These are phyloP conservation scores for Pestalotiopsis sp. DNA, from an alignment of 2,329 filamentous ascomycete genomes.

Conservation along the genomic window DNA sequence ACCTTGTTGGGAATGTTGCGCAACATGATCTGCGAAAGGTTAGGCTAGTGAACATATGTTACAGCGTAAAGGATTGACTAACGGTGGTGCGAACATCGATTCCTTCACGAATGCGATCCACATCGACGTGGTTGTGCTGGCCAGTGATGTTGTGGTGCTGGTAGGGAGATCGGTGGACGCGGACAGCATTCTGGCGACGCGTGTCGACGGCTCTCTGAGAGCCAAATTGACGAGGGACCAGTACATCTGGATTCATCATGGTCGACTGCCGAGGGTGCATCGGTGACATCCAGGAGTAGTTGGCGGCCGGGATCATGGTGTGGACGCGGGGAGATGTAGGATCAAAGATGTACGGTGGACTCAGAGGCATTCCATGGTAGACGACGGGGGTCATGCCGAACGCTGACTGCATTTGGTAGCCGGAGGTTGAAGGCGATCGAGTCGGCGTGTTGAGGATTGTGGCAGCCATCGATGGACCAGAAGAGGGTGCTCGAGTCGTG, in stretches of 20 bases:
- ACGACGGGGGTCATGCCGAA: constrained; percentile 41
- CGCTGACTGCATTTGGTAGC: constrained; percentile 32
- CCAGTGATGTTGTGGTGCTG: constrained; percentile 44
- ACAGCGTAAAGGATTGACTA: constrained; percentile 32
- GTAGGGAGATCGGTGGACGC: constrained; percentile 48
- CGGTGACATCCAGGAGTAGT: constrained; percentile 30
- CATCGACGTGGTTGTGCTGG: constrained; percentile 66
- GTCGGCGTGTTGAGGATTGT: constrained; percentile 28
- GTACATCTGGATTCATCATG: constrained; percentile 36
- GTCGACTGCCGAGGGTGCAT: constrained; percentile 24
- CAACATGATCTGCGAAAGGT: constrained; percentile 74
- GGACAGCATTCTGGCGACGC: constrained; percentile 53
- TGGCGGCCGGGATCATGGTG: constrained; percentile 28
- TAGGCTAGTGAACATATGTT: constrained; percentile 23
- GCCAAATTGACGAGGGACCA: constrained; percentile 41
- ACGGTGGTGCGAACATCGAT: constrained; percentile 78
- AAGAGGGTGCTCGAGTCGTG: constrained; percentile 25
- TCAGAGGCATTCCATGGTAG: constrained; percentile 36
- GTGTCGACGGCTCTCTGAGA: constrained; percentile 35
- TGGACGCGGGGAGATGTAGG: constrained; percentile 33
- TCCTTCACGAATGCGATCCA: constrained; percentile 63
- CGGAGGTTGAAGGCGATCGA: constrained; percentile 23
- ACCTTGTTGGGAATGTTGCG: constrained; percentile 94
- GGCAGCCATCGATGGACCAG: constrained; percentile 21
- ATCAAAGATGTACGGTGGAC: constrained; percentile 36